phyloP scores from a whole-genome alignment of 2,329 filamentous ascomycete species.

The Colletotrichum zoysiae region DNA sequence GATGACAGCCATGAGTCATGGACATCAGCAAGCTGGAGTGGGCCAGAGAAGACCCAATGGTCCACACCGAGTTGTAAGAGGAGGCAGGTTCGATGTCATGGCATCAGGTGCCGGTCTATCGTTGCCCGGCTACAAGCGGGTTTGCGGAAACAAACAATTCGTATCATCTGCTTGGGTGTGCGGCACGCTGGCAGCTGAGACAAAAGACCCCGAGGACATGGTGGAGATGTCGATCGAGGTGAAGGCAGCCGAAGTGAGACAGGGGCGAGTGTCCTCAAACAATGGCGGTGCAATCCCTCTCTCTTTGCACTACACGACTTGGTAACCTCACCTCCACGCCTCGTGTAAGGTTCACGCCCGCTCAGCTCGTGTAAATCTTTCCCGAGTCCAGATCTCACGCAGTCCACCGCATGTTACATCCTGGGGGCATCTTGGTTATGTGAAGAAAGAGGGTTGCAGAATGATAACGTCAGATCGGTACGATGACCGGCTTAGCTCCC shows the following conservation, averaged over 20 bases:
- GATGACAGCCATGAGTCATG: not conserved
- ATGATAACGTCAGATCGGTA: not conserved
- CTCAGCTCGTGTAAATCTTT: slow-evolving; percentile 1
- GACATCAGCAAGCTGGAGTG: not conserved
- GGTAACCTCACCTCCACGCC: slow-evolving; percentile 1
- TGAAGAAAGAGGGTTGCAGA: not conserved
- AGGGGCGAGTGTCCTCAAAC: slow-evolving; percentile 20
- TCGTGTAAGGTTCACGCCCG: slow-evolving; percentile 6
- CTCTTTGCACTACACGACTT: not conserved
- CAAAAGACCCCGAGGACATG: slow-evolving; percentile 5
- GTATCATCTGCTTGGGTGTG: slow-evolving; percentile 7
- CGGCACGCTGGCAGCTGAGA: not conserved
- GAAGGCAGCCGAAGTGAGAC: slow-evolving; percentile 17
- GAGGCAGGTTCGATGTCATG: not conserved
- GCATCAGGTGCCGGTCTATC: not conserved
- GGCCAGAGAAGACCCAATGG: not conserved
- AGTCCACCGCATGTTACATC: slow-evolving; percentile 4
- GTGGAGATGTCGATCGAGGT: slow-evolving; percentile 3
- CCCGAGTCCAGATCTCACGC: slow-evolving; percentile 5
- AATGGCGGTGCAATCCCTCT: slow-evolving; percentile 8
- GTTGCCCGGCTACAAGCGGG: slow-evolving; percentile 16
- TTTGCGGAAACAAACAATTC: not conserved
- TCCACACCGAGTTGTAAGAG: not conserved
- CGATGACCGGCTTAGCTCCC: not conserved
- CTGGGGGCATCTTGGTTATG: not conserved